phyloP scores from a whole-genome alignment of 202 grass and related monocot genomes.

The Saccharum hybrid region DNA sequence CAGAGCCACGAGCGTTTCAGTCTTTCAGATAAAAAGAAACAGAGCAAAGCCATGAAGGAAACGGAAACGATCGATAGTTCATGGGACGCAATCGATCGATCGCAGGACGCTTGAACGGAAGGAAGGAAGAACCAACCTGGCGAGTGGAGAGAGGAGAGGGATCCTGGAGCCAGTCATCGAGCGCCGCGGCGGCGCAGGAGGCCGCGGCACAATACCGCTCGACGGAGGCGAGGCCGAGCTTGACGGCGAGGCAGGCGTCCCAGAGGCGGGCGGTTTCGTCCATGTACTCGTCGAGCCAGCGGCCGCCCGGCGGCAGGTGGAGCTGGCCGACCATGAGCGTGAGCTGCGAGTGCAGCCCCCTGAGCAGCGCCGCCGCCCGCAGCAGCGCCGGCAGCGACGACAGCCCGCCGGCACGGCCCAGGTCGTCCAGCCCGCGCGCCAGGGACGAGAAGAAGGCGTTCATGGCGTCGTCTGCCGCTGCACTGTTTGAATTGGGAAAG shows the following conservation, averaged over 20 bases:
- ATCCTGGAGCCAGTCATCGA: conserved; percentile 75
- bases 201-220: conserved; percentile 73
- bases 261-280: conserved; percentile 95
- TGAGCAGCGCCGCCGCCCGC: conserved; percentile 68
- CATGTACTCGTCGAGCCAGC: conserved; percentile 99
- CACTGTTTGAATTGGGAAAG: conserved; percentile 30
- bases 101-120: not conserved
- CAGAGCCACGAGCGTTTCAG: not conserved
- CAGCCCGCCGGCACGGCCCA: conserved; percentile 60
- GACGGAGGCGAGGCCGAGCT: conserved; percentile 79
- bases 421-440: conserved; percentile 82
- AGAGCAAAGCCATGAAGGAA: not conserved
- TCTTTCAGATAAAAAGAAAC: not conserved
- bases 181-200: conserved; percentile 55
- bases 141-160: conserved; percentile 61
- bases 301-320: conserved; percentile 85
- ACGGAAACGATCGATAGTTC: not conserved
- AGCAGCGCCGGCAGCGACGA: conserved; percentile 78
- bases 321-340: conserved; percentile 82
- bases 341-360: conserved; percentile 88
- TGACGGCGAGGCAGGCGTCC: conserved; percentile 93
- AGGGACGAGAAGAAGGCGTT: conserved; percentile 83
- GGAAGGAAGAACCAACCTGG: conserved; percentile 50
- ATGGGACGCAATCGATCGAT: not conserved
- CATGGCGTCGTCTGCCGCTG: conserved; percentile 32